Conservation (phyloP, 805 yeast species). For the Phaffomyces opuntiae region DNA sequence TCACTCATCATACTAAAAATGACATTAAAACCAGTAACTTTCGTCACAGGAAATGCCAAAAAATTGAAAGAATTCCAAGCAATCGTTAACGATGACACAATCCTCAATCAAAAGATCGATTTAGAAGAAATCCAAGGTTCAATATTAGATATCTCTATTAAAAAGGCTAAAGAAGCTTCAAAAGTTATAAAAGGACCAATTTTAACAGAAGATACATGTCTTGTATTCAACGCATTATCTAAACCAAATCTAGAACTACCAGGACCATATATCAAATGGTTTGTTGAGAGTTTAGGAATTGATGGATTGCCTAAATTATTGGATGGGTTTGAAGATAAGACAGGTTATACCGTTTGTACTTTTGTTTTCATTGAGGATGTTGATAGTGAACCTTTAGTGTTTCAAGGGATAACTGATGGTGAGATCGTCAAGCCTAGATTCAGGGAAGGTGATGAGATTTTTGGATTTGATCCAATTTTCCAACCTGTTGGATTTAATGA, state of each 20-base stretch:
- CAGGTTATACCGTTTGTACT: slow-evolving; percentile 85
- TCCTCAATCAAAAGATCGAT: slow-evolving; percentile 66
- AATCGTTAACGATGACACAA: slow-evolving; percentile 47
- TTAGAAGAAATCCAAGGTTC: slow-evolving; percentile 90
- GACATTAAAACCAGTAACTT: slow-evolving; percentile 37
- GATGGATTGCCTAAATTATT: slow-evolving; percentile 73
- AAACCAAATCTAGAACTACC: slow-evolving; percentile 55
- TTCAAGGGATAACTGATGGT: slow-evolving; percentile 84
- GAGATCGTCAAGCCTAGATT: slow-evolving; percentile 50
- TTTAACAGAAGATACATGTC: slow-evolving; percentile 90
- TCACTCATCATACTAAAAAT: background rate
- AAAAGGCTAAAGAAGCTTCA: slow-evolving; percentile 75
- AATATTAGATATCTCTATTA: slow-evolving; percentile 70
- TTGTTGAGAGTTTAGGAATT: slow-evolving; percentile 66
- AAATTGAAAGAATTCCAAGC: slow-evolving; percentile 80
- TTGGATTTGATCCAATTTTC: slow-evolving; percentile 95
- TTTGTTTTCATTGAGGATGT: slow-evolving; percentile 88
- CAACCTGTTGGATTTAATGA: slow-evolving; percentile 68
- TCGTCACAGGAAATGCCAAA: slow-evolving; percentile 85
- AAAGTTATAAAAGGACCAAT: slow-evolving; percentile 64
- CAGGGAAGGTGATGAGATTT: slow-evolving; percentile 64
- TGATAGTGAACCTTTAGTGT: slow-evolving; percentile 60
- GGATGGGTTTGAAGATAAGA: slow-evolving; percentile 72
- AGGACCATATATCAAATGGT: slow-evolving; percentile 96
- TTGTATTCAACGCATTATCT: slow-evolving; percentile 73